Evolutionary conservation across 208 protist genomes (phyloP).

Genomic region (Acanthamoeba lenticulata): DNA sequence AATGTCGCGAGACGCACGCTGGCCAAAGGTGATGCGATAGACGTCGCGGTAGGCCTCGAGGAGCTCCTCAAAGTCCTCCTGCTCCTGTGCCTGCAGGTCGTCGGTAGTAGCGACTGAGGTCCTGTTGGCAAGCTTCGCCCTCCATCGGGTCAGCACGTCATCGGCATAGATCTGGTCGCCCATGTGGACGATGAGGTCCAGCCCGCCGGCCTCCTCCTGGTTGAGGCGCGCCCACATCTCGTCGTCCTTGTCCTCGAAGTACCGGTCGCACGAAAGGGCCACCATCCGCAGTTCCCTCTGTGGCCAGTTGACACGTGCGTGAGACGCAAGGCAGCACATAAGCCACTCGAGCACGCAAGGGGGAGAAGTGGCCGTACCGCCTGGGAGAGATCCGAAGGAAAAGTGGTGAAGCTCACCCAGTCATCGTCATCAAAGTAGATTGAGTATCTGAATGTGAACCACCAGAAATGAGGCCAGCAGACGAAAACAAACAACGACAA

Average conservation of each 20-base stretch:
- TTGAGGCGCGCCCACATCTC: slow-evolving; percentile 23
- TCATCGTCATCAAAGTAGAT: slow-evolving; percentile 7
- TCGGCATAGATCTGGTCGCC: slow-evolving; percentile 50
- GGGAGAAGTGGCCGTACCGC: background rate
- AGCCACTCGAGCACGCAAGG: no score
- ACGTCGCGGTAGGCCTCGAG: background rate
- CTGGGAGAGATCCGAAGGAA: background rate
- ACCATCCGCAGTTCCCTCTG: background rate
- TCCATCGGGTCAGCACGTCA: background rate
- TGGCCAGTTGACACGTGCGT: no score
- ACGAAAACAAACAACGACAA: no score
- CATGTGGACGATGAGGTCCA: slow-evolving; percentile 11
- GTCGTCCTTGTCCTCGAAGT: slow-evolving; percentile 38
- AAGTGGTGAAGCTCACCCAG: slow-evolving; percentile 18
- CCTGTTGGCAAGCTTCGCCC: background rate
- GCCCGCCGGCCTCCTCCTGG: background rate
- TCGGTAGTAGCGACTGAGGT: background rate
- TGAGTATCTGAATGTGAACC: background rate
- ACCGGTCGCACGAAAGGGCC: background rate
- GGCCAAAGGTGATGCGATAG: slow-evolving; percentile 40
- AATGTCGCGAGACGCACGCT: background rate
- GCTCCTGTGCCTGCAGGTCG: background rate
- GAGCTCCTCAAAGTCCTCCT: background rate
- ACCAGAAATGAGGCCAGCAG: no score
- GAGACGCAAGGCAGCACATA: no score